phyloP scores from a whole-genome alignment of 73 alveolate genomes.

The Urostyla sp. region DNA sequence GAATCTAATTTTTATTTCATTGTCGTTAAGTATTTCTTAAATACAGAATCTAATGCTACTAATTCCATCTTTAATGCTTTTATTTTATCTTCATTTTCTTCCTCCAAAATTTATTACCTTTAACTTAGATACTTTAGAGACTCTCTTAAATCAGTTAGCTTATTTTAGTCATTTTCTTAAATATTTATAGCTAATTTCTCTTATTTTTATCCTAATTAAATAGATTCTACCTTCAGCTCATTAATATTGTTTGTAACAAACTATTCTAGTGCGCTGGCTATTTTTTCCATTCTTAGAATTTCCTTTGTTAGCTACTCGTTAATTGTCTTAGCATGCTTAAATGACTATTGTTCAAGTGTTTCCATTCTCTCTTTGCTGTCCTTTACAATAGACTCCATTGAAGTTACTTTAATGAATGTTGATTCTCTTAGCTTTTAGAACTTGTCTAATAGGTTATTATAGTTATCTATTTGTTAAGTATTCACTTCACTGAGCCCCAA shows the following conservation, averaged over 20 bases:
- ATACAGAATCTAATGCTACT: conserved; percentile 18
- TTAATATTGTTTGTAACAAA: conserved; percentile 16
- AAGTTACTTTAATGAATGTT: conserved; percentile 23
- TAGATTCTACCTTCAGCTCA: conserved; percentile 31
- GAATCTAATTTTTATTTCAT: conserved; percentile 60
- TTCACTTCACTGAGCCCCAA: conserved; percentile 54
- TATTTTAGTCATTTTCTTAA: conserved; percentile 67
- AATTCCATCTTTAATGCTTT: conserved; percentile 23
- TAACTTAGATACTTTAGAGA: too few species aligned
- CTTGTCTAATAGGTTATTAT: conserved; percentile 55
- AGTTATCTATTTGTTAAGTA: conserved; percentile 58
- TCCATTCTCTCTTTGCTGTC: conserved; percentile 48
- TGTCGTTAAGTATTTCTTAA: conserved; percentile 47
- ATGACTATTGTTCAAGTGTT: conserved; percentile 52
- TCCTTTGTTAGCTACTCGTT: conserved; percentile 65
- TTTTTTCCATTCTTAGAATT: conserved; percentile 66
- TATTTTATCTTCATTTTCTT: conserved; percentile 59
- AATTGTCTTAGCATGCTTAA: conserved; percentile 73
- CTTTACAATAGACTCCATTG: conserved; percentile 45
- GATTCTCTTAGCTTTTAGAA: conserved; percentile 60
- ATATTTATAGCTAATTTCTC: conserved; percentile 67
- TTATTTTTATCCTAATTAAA: conserved; percentile 49
- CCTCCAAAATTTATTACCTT: too few species aligned
- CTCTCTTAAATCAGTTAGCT: conserved; percentile 65
- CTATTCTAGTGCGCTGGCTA: conserved; percentile 64